Evolutionary conservation across 495 filamentous ascomycete genomes (phyloP), one percentile per base, ranked within the genome.

Genomic region (Filosporella fistucella): DNA sequence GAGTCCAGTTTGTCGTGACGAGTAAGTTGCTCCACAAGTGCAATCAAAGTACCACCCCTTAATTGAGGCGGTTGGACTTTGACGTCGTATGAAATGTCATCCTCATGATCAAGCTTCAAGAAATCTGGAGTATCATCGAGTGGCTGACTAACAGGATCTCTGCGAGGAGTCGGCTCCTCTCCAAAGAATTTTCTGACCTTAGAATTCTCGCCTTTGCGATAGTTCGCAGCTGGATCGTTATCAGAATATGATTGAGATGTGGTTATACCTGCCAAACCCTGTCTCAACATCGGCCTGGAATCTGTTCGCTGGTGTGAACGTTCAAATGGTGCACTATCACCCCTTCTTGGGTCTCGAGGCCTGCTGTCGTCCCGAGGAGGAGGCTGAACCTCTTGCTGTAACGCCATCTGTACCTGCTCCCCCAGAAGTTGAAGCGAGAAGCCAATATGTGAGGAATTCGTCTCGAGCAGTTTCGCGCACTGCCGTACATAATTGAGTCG

Each of bases 1-100:
- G 89, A 83, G 62, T 98, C 94, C 2, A 95, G 79, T 60, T 88
- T 89, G 70, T 98, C 93, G 59, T 98, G 93, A 30, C 93, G 80
- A 13, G 93, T 97, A 42, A 97, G 70, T 60, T 96, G 91, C 64
- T 97, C 93, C n/a, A 97, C 94, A 56, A 98, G 66, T 8, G 85
- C 94, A 28, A 85, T 73, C 29, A 98, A 66, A 14, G 91, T 93
- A 41, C 93, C 93, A 48, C 93, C 93, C 63, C 89, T 90, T 42
- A 97, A 71, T 20, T 78, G 68, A 23, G 88, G 85, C 2, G 78
- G 74, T 29, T 80, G 75, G 42, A 67, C 61, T 66, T 96, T 97
- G 26, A 71, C 72, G 60, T 97, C 93, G 65, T 90, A 96, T 11
- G 87, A 82, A 2, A 97, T 78, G 54, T 98, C 93, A 30, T 84